A percentile compares a stretch with the other conserved stretches of the same genome.
Conservation (phyloP, 1,284 basidiomycete genomes). For the Tilletia setariae region DNA sequence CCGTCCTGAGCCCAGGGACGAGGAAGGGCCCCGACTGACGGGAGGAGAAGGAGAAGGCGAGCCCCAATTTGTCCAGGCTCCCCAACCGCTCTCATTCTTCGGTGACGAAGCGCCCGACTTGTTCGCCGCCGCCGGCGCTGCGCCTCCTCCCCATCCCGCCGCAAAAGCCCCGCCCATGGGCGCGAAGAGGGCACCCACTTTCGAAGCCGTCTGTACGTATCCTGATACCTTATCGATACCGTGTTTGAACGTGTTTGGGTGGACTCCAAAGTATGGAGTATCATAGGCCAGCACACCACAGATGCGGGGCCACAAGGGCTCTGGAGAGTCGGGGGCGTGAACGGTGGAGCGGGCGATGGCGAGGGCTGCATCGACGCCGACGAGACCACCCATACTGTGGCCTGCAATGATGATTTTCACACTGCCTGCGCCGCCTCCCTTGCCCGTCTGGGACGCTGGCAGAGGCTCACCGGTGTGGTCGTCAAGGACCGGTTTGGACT, state of each 20-base stretch:
- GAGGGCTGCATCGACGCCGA: conserved; percentile 77
- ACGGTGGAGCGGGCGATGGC: conserved; percentile 63
- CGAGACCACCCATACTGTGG: conserved; percentile 63
- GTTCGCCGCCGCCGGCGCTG: conserved; percentile 32
- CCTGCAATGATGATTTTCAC: conserved; percentile 77
- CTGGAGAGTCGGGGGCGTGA: conserved; percentile 35
- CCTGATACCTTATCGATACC: conserved; percentile 71
- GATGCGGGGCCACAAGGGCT: conserved; percentile 75
- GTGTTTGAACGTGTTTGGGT: conserved; percentile 83
- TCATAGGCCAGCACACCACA: conserved; percentile 81
- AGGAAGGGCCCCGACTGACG: conserved; percentile 2
- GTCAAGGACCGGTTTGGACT: conserved; percentile 57
- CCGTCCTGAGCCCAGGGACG: conserved; percentile 5
- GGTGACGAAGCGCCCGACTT: conserved; percentile 25
- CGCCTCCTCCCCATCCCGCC: conserved; percentile 41
- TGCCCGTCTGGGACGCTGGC: conserved; percentile 22
- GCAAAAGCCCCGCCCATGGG: conserved; percentile 60
- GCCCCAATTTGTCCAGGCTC: conserved; percentile 39
- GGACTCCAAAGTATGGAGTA: conserved; percentile 67
- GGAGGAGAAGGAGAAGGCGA: conserved; percentile 37
- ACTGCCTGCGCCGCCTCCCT: conserved; percentile 38
- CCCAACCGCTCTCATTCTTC: conserved; percentile 24
- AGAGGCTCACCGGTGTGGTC: conserved; percentile 25
- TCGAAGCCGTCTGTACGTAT: conserved; percentile 68
- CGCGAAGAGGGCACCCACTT: conserved; percentile 57